Evolutionary conservation across 345 rosid species (phyloP).

Genomic region (Camelina sativa): DNA sequence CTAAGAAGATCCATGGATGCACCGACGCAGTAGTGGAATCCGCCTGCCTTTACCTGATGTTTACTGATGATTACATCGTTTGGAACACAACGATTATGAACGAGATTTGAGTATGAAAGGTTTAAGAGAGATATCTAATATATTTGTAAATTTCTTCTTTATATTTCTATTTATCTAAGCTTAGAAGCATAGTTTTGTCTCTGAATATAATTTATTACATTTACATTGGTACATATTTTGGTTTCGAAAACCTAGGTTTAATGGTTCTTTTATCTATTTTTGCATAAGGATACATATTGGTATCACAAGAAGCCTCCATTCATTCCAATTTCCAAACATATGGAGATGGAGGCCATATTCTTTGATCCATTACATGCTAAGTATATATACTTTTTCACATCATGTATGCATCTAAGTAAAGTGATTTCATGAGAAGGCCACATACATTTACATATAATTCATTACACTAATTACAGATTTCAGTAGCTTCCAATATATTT

Average conservation of each 20-base stretch:
- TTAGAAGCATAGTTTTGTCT: too few species aligned
- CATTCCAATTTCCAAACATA: slow-evolving; percentile 6
- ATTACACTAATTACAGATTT: background rate
- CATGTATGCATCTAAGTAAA: slow-evolving; percentile 12
- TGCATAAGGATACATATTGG: slow-evolving; percentile 19
- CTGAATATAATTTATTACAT: too few species aligned
- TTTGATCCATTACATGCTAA: slow-evolving; percentile 19
- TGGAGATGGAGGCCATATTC: slow-evolving; percentile 29
- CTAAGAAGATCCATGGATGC: too few species aligned
- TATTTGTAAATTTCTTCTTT: too few species aligned
- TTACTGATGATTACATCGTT: too few species aligned
- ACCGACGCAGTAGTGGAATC: too few species aligned
- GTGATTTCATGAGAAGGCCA: slow-evolving; percentile 23
- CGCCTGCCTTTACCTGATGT: too few species aligned
- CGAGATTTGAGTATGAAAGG: too few species aligned
- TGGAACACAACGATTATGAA: too few species aligned
- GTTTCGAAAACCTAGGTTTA: background rate
- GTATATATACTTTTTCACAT: slow-evolving; percentile 24
- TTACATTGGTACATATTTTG: too few species aligned
- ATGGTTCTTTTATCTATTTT: slow-evolving; percentile 7
- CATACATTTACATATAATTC: slow-evolving; percentile 33
- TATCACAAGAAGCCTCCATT: slow-evolving; percentile 14
- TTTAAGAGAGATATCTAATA: too few species aligned
- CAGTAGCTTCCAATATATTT: slow-evolving; percentile 33
- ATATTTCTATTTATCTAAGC: too few species aligned